Evolutionary conservation across 2,329 filamentous ascomycete species (phyloP).

Genomic region (Aureobasidium sp.): DNA sequence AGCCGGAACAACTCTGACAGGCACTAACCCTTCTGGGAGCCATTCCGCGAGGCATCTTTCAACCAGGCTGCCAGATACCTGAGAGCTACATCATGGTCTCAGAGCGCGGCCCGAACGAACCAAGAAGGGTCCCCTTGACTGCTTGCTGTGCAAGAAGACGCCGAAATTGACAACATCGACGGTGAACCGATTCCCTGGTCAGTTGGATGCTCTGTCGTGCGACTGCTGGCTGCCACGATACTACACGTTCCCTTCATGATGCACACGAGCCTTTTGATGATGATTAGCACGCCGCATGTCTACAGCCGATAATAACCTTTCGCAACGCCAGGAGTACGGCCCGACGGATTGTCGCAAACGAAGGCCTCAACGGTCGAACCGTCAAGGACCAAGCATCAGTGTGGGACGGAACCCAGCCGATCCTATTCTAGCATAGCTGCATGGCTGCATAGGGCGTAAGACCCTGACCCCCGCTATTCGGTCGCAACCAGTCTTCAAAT

Average conservation of each 20-base stretch:
- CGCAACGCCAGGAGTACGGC: conserved; percentile 10
- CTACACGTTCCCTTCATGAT: background rate
- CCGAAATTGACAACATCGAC: no score
- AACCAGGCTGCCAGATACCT: background rate
- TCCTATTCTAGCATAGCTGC: conserved; percentile 3
- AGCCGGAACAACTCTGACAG: conserved; percentile 2
- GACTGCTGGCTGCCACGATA: background rate
- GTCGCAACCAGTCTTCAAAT: background rate
- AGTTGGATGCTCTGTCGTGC: background rate
- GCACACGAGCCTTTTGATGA: background rate
- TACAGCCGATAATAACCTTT: conserved; percentile 10
- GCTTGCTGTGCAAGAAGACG: background rate
- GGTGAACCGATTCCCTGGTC: no score
- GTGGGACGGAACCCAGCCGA: conserved; percentile 15
- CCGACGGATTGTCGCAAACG: conserved; percentile 12
- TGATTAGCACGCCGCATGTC: background rate
- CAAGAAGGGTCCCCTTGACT: background rate
- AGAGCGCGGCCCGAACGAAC: conserved; percentile 9
- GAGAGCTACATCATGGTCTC: conserved; percentile 13
- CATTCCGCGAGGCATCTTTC: conserved; percentile 7
- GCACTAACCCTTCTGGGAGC: background rate
- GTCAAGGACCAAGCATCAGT: conserved; percentile 11
- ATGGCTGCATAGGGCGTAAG: conserved; percentile 6
- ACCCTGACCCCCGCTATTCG: conserved; percentile 15
- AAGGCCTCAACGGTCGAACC: conserved; percentile 12